phyloP scores from a whole-genome alignment of 2,329 filamentous ascomycete genomes.

The Triangularia setosa region DNA sequence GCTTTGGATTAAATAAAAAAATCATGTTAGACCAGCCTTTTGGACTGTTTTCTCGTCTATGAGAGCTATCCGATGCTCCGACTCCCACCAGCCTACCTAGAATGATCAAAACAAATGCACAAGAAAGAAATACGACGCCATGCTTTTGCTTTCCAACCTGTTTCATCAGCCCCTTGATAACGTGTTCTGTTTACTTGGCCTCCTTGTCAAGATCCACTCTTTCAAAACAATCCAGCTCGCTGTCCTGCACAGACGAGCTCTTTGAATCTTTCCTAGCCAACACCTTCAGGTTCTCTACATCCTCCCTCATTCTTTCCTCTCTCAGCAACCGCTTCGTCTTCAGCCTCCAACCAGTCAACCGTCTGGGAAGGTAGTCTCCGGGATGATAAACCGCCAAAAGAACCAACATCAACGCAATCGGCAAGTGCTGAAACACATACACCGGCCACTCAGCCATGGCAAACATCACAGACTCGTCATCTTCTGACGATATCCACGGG shows the following conservation, averaged over 20 bases:
- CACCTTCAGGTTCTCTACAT: not conserved
- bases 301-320: not conserved
- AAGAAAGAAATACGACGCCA: not conserved
- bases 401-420: constrained; percentile 8
- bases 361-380: constrained; percentile 15
- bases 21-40: not conserved
- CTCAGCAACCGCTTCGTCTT: constrained; percentile 8
- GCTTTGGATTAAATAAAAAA: not conserved
- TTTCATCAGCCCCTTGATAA: not conserved
- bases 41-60: not conserved
- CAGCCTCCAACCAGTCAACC: constrained; percentile 9
- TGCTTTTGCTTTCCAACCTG: not conserved
- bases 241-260: not conserved
- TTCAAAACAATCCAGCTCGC: not conserved
- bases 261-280: not conserved
- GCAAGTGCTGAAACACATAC: constrained; percentile 16
- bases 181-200: not conserved
- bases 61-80: not conserved
- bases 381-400: constrained; percentile 14
- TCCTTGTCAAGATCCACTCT: not conserved
- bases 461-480: not conserved
- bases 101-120: not conserved
- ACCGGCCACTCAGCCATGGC: constrained; percentile 16
- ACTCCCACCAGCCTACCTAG: not conserved
- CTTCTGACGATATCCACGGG: not conserved